Conservation (phyloP, 495 filamentous ascomycete species). For the Neurospora cerealis region DNA sequence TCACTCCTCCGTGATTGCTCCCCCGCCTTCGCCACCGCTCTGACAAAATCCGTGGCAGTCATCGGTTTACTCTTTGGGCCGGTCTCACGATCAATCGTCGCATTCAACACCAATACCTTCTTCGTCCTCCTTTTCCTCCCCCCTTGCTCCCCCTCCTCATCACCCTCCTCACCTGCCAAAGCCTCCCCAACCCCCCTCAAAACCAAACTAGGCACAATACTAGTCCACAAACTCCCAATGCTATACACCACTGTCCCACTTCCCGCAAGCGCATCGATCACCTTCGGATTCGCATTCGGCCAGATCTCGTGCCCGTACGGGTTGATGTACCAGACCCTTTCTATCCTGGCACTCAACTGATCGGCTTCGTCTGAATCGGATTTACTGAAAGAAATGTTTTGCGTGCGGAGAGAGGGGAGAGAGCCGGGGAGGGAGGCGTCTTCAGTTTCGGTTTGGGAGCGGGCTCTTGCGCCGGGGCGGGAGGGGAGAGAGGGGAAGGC, state of each 20-base stretch:
- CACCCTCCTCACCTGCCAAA: constrained; percentile 15
- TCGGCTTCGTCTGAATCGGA: constrained; percentile 28
- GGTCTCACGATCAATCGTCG: constrained; percentile 75
- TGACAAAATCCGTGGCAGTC: constrained; percentile 66
- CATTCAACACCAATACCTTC: constrained; percentile 77
- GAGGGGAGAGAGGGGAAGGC: neutral
- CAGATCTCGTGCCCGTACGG: constrained; percentile 87
- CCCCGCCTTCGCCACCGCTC: constrained; percentile 63
- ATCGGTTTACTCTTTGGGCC: constrained; percentile 51
- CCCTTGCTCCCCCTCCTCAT: neutral
- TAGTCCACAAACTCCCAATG: constrained; percentile 81
- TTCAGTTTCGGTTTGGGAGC: constrained; percentile 43
- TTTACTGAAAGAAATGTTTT: constrained; percentile 75
- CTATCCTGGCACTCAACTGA: constrained; percentile 66
- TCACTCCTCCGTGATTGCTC: constrained; percentile 28
- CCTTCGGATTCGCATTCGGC: constrained; percentile 68
- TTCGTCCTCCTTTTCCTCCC: constrained; percentile 17
- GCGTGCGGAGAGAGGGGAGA: constrained; percentile 65
- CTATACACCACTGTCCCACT: constrained; percentile 72
- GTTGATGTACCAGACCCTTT: constrained; percentile 93
- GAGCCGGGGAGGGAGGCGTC: constrained; percentile 85
- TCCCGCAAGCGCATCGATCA: constrained; percentile 51
- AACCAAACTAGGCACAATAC: constrained; percentile 65
- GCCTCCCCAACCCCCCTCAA: constrained; percentile 53
- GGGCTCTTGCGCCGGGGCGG: constrained; percentile 29